These are phyloP conservation scores for Camelina laxa DNA, from an alignment of 345 rosid species.

Conservation along the genomic window DNA sequence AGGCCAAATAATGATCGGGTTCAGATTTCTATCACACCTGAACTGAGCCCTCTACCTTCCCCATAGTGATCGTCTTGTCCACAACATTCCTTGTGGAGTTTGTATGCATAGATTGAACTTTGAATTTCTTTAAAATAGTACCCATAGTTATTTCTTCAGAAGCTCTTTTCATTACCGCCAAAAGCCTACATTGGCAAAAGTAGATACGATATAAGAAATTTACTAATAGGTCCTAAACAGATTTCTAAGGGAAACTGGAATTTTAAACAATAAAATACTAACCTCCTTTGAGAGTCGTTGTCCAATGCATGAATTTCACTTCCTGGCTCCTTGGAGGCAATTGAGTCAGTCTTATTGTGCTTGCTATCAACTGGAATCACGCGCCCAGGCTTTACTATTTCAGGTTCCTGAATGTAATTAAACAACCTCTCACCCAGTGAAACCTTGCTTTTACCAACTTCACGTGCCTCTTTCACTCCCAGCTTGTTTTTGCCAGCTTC, in stretches of 20 bases:
- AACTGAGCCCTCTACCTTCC: conserved; percentile 81
- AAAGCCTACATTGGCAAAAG: conserved; percentile 54
- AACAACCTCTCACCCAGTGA: conserved; percentile 55
- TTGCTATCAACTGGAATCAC: conserved; percentile 35
- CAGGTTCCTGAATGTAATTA: conserved; percentile 36
- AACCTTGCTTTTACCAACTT: conserved; percentile 38
- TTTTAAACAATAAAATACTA: conserved; percentile 18
- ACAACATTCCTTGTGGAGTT: conserved; percentile 51
- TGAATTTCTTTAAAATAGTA: conserved; percentile 54
- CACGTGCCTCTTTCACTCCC: conserved; percentile 46
- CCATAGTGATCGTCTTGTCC: conserved; percentile 71
- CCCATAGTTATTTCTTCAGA: conserved; percentile 61
- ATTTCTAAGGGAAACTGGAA: conserved; percentile 26
- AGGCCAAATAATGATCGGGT: conserved; percentile 15
- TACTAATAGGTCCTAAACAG: conserved; percentile 10
- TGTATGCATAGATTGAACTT: conserved; percentile 58
- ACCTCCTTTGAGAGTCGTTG: conserved; percentile 74
- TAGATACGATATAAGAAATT: conserved; percentile 19
- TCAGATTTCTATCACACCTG: conserved; percentile 59
- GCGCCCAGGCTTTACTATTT: conserved; percentile 43
- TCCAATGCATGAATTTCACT: conserved; percentile 55
- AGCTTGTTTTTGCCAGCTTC: conserved; percentile 39
- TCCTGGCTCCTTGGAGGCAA: conserved; percentile 45
- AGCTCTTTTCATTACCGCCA: conserved; percentile 57
- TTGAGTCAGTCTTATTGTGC: conserved; percentile 30